Evolutionary conservation across 1,284 basidiomycete species (phyloP).

Genomic region (Cystobasidium sp.): DNA sequence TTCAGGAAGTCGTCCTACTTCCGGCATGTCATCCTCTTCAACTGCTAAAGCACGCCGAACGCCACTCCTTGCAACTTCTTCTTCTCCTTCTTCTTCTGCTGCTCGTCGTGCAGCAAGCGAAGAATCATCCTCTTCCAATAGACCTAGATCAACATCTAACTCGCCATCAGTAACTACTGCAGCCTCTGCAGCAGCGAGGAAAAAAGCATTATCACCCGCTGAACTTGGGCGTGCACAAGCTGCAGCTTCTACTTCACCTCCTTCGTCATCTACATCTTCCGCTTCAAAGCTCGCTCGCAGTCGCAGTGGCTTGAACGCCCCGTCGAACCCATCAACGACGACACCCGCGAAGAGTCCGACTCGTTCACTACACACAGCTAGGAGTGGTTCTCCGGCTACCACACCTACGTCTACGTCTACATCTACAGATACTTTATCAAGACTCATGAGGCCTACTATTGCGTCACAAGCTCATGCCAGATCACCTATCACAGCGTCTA

Average conservation of each 20-base stretch:
- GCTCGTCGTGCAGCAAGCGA: constrained; percentile 8
- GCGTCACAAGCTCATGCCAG: constrained; percentile 25
- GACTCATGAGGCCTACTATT: constrained; percentile 30
- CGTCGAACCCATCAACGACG: neutral
- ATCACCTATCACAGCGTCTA: neutral
- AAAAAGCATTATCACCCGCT: constrained; percentile 8
- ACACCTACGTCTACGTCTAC: constrained; percentile 21
- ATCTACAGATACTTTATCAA: neutral
- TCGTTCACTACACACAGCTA: neutral
- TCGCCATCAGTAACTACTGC: neutral
- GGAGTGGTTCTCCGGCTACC: neutral
- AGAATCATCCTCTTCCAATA: neutral
- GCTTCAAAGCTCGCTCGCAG: neutral
- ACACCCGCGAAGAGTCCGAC: constrained; percentile 8
- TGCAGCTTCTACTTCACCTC: neutral
- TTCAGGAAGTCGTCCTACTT: neutral
- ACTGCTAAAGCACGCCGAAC: neutral
- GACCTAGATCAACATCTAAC: neutral
- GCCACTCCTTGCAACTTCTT: no score
- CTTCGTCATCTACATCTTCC: neutral
- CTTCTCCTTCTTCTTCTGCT: no score
- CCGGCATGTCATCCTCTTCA: neutral
- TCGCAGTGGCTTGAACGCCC: neutral
- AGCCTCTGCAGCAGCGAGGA: neutral
- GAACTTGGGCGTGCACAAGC: constrained; percentile 11